Base-by-base conservation (phyloP, 108 stramenopile species). In the Conticribra guillardii region DNA sequence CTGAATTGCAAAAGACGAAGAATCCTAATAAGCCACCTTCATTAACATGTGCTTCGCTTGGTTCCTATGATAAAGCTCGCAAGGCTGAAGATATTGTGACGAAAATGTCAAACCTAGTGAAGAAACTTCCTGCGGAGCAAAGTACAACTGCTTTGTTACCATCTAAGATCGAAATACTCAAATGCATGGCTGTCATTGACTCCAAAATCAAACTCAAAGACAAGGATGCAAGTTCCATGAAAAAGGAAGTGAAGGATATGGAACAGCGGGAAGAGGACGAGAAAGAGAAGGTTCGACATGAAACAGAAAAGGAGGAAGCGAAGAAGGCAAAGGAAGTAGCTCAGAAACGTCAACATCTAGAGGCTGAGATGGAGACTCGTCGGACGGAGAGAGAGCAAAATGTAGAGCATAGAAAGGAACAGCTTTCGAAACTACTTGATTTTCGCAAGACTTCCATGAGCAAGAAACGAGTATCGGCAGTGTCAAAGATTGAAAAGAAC, bases 21-120 rank as follows among this genome's bases (percentile, higher is more conserved):
- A 58, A 60, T 11, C 30, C 58, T 2, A 4, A 29, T 11, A 32
- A 31, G 31, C 26, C 59, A 24, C 60, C 73, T 11, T 51, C 67
- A 0, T 19, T 81, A 26, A 81, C 80, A 11, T 82, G 81, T 32
- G 37, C 75, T 1, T 46, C 69, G 15, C 30, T 81, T 7, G 62
- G 30, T 17, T 69, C 50, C 29, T 34, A n/a, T 16, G 80, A 76
- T 14, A 76, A 75, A 47, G 60, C 64, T 22, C 23, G 53, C 24
- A 76, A 78, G 28, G 81, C 81, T 30, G 81, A 80, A 57, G 62
- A 60, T 19, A 76, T 71, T 41, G 69, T 80, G n/a, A 33, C 60
- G 2, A 53, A 60, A 21, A 75, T 80, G 74, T 54, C 54, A 7
- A 47, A 53, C 30, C 52, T 80, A 1, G 67, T 34, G 69, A 76